Conservation (phyloP, 2,329 filamentous ascomycete genomes). For the Alternaria tenuissima region DNA sequence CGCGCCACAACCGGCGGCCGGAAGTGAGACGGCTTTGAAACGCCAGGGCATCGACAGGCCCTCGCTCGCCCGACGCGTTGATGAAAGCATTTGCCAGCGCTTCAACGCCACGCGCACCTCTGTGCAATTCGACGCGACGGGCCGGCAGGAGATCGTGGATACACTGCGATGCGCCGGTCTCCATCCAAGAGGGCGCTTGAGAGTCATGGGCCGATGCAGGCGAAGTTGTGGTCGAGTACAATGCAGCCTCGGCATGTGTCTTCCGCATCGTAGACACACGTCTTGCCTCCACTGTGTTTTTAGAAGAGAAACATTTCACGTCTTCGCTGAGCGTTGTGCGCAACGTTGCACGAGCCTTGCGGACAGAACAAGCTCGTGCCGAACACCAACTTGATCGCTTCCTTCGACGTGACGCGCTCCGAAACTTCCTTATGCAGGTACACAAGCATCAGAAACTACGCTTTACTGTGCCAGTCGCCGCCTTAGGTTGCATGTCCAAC, state of each 20-base stretch:
- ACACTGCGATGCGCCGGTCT: constrained; percentile 26
- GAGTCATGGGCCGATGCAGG: constrained; percentile 13
- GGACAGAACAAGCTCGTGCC: constrained; percentile 3
- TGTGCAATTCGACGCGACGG: constrained; percentile 36
- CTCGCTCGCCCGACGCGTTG: constrained; percentile 32
- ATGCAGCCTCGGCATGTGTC: not conserved
- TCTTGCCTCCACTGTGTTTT: not conserved
- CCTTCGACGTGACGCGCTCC: not conserved
- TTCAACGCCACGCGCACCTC: constrained; percentile 34
- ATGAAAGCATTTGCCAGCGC: constrained; percentile 34
- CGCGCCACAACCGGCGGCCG: constrained; percentile 38
- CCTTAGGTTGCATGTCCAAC: constrained; percentile 10
- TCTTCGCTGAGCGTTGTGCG: not conserved
- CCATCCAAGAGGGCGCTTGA: constrained; percentile 6
- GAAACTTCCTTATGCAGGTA: constrained; percentile 9
- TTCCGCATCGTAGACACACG: not conserved
- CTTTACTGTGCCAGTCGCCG: constrained; percentile 25
- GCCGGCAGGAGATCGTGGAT: constrained; percentile 32
- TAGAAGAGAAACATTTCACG: not conserved
- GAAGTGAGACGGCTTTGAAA: constrained; percentile 35
- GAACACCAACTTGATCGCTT: constrained; percentile 2
- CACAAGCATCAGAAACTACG: not conserved
- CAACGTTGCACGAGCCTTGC: constrained; percentile 12
- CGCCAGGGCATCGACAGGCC: constrained; percentile 21
- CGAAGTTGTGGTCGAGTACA: not conserved